Conservation (phyloP, 2,329 filamentous ascomycete species). For the Colletotrichum viniferum region DNA sequence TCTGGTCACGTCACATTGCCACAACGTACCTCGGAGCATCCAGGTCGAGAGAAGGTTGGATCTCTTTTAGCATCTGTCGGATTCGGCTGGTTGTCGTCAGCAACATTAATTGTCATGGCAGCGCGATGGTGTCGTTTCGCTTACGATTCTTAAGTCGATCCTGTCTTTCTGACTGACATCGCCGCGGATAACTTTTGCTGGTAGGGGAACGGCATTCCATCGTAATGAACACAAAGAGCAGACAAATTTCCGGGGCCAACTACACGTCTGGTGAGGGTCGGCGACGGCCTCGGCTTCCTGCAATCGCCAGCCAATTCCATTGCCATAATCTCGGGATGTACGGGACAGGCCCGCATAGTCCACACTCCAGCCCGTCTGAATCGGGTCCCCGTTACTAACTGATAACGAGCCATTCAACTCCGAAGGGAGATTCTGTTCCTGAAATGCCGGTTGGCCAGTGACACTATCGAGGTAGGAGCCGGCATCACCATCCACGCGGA, state of each 20-base stretch:
- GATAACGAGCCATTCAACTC: conserved; percentile 1
- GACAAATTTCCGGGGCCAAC: conserved; percentile 11
- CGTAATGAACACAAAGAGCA: conserved; percentile 16
- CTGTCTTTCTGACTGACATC: conserved; percentile 17
- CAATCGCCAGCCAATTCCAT: conserved; percentile 13
- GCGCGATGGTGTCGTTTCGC: background rate
- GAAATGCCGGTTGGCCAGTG: background rate
- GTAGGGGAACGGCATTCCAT: conserved; percentile 18
- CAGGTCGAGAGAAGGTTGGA: conserved; percentile 12
- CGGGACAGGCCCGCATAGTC: conserved; percentile 15
- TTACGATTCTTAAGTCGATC: conserved; percentile 11
- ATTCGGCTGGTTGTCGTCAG: conserved; percentile 6
- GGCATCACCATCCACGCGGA: conserved; percentile 12
- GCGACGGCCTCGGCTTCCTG: conserved; percentile 18
- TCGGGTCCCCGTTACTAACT: conserved; percentile 4
- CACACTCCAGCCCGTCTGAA: conserved; percentile 15
- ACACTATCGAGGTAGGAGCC: conserved; percentile 1
- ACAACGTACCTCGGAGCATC: conserved; percentile 15
- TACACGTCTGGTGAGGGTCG: background rate
- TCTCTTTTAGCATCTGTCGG: conserved; percentile 1
- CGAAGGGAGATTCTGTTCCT: background rate
- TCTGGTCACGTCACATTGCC: background rate
- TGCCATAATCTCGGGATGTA: background rate
- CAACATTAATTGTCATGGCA: background rate
- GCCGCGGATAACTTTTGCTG: conserved; percentile 11